Evolutionary conservation across 2,329 filamentous ascomycete genomes (phyloP).

Genomic region (Fusarium oligoseptatum): DNA sequence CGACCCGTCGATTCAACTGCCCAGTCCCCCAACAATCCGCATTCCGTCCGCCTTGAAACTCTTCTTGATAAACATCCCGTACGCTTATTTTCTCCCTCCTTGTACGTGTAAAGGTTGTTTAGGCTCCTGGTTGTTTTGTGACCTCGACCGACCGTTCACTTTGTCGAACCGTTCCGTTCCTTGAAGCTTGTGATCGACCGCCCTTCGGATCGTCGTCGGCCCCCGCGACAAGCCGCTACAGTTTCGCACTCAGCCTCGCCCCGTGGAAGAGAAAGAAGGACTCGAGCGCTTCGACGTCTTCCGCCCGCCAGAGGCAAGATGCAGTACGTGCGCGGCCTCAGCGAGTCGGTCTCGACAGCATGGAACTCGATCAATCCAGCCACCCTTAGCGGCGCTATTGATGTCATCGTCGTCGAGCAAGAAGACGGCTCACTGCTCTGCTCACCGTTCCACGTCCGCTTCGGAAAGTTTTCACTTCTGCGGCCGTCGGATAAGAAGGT

Average conservation of each 20-base stretch:
- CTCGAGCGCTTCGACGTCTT: conserved; percentile 7
- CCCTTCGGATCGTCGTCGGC: conserved; percentile 28
- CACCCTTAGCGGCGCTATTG: conserved; percentile 96
- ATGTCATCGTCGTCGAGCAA: conserved; percentile 98
- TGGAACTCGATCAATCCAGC: conserved; percentile 99
- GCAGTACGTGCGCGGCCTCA: conserved; percentile 98
- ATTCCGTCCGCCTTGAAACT: conserved; percentile 22
- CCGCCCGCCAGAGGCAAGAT: conserved; percentile 62
- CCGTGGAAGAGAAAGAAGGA: background rate
- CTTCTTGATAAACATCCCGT: conserved; percentile 10
- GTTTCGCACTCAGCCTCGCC: conserved; percentile 8
- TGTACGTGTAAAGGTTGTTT: conserved; percentile 23
- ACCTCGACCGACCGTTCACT: conserved; percentile 7
- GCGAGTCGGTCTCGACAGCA: conserved; percentile 95
- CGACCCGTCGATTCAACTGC: conserved; percentile 15
- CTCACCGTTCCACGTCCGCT: conserved; percentile 98
- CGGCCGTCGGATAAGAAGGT: conserved; percentile 99
- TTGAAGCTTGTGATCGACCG: conserved; percentile 11
- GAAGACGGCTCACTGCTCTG: conserved; percentile 91
- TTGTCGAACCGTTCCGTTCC: background rate
- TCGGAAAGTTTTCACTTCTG: conserved; percentile 97
- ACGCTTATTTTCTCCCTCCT: conserved; percentile 7
- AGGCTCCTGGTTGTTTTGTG: conserved; percentile 14
- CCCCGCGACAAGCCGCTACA: conserved; percentile 33
- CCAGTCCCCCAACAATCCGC: conserved; percentile 34